Evolutionary conservation across 371 early-diverging fungal genomes (phyloP), one percentile per base, ranked within the genome.

Genomic region (Mortierella sp.): DNA sequence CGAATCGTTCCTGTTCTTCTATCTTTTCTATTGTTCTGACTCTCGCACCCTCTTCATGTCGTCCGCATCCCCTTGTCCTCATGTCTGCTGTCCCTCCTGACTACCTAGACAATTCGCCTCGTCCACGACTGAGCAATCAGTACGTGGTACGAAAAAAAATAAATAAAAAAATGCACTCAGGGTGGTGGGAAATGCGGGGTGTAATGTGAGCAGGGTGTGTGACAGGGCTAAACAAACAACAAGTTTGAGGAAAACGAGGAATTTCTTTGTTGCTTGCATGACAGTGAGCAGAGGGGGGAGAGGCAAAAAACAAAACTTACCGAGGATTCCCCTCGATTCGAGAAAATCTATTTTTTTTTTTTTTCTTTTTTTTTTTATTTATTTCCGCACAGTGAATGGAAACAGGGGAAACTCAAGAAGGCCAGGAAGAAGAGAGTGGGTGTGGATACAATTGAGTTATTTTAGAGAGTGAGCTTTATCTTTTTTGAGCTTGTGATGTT

Each of bases 221-320:
- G 63, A 63, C 16, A 68, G 68, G 38, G 10, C 24, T 38, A 0
- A 9, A 24, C 24, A 24, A 26, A 58, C 10, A 14, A 58, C 13
- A 8, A 68, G 63, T 16, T 31, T 60, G 38, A 68, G 4, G 68
- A 68, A 68, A 38, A 21, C 24, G 68, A 38, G 68, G 68, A 68
- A 68, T 24, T 68, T 68, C 68, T 68, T 68, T 68, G 38, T 68
- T 68, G 68, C 65, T 68, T 68, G 68, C 65, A 65, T 65, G 65
- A 65, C 5, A 5, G 4, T 3, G 14, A 28, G 60, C n/a, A 14
- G 19, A 16, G 16, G 50, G 16, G 8, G 13, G 47, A 47, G 13
- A 47, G 47, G 13, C 47, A 63, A 31, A 21, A 34, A 38, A 38
- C 34, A 68, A 3, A 68, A 68, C 68, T 68, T 68, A 68, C 68